phyloP scores from a whole-genome alignment of 1,284 basidiomycete species.

The Malassezia cuniculi region DNA sequence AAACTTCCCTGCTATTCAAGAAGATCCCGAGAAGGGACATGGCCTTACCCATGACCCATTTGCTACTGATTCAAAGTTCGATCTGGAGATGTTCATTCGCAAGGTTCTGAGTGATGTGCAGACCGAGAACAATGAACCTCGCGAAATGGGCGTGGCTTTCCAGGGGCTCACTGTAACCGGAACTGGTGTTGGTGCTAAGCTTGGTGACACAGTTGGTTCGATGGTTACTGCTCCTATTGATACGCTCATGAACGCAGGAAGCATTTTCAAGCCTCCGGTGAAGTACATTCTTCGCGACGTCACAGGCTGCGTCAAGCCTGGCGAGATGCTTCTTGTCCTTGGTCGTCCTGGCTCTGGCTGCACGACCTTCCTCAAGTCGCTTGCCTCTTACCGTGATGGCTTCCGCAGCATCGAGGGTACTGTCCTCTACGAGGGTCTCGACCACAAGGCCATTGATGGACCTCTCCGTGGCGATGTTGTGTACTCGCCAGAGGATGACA shows the following conservation, averaged over 20 bases:
- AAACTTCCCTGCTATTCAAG: background rate
- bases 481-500: conserved; percentile 62
- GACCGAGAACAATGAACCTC: too few relatives aligned
- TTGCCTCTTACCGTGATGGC: conserved; percentile 58
- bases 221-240: conserved; percentile 17
- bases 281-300: conserved; percentile 25
- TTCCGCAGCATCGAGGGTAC: conserved; percentile 55
- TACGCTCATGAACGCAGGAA: conserved; percentile 11
- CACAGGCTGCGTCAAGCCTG: conserved; percentile 24
- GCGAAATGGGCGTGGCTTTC: conserved; percentile 22
- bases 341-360: conserved; percentile 71
- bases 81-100: too few relatives aligned
- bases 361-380: conserved; percentile 58
- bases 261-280: conserved; percentile 20
- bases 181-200: conserved; percentile 18
- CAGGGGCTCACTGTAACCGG: conserved; percentile 22
- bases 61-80: too few relatives aligned
- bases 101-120: too few relatives aligned
- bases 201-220: conserved; percentile 15
- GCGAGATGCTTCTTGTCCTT: conserved; percentile 51
- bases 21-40: too few relatives aligned
- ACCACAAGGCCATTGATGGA: conserved; percentile 49
- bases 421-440: conserved; percentile 57
- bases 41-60: too few relatives aligned
- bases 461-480: conserved; percentile 63